Percentiles rank a stretch among this genome's conserved stretches.
These are phyloP conservation scores for Trametopsis cervina DNA, from an alignment of 768 basidiomycete species.

Conservation along the genomic window DNA sequence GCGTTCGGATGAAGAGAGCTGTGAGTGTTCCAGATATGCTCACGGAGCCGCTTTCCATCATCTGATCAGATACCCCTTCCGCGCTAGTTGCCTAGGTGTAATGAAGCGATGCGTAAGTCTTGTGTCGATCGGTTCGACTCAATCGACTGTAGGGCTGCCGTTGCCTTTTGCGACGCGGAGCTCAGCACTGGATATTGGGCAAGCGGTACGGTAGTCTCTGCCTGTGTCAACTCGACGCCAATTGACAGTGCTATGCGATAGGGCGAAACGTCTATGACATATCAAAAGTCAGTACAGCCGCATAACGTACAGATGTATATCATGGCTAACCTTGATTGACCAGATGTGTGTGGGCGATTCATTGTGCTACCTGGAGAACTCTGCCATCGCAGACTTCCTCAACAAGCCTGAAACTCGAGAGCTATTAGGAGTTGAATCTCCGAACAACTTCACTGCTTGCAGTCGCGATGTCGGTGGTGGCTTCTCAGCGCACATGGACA, in stretches of 20 bases:
- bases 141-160: slow-evolving; percentile 61
- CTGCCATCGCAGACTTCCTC: slow-evolving; percentile 38
- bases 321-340: not conserved
- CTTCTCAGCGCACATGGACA: slow-evolving; percentile 58
- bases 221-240: not conserved
- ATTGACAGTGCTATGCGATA: slow-evolving; percentile 12
- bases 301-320: not conserved
- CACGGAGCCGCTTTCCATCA: too few species aligned
- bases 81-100: slow-evolving; percentile 68
- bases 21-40: too few species aligned
- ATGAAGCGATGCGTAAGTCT: slow-evolving; percentile 43
- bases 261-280: slow-evolving; percentile 52
- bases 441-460: slow-evolving; percentile 52
- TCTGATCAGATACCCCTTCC: not conserved
- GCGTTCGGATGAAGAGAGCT: slow-evolving; percentile 53
- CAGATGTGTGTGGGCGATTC: slow-evolving; percentile 24
- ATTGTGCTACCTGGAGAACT: slow-evolving; percentile 34
- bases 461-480: slow-evolving; percentile 38
- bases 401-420: slow-evolving; percentile 36
- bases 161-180: slow-evolving; percentile 54
- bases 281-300: slow-evolving; percentile 35
- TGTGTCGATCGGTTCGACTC: slow-evolving; percentile 65
- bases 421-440: slow-evolving; percentile 38
- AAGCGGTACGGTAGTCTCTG: slow-evolving; percentile 23
- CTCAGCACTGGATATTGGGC: slow-evolving; percentile 36